Base-by-base conservation (phyloP, 2,329 filamentous ascomycete genomes). In the Neofusicoccum sp. region DNA sequence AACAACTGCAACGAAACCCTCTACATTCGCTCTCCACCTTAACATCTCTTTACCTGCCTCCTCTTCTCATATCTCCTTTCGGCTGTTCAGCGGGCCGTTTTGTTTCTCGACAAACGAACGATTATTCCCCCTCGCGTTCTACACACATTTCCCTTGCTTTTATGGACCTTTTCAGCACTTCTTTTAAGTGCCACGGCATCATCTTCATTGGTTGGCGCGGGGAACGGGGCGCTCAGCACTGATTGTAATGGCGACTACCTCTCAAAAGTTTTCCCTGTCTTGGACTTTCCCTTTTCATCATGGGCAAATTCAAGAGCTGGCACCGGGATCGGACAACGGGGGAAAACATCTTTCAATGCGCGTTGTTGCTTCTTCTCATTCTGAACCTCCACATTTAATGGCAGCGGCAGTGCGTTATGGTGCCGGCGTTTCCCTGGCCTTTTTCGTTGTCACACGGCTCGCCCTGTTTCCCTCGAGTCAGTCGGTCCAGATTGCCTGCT, bases 201-300 rank as follows among this genome's bases (percentile, higher is more conserved):
- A 43, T 20, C 36, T 33, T 16, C 34, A 41, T 54, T 36, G 43
- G 31, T 38, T 45, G 41, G 56, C 41, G 56, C 24, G 41, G 56
- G 26, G 38, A 20, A 40, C 14, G 54, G 43, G 49, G 49, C 49
- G 49, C 49, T 41, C 49, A 41, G 36, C 49, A 54, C 51, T 43
- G n/a, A 33, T 44, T 45, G 16, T 48, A 48, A 48, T 58, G 56
- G 56, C 24, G 41, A 47, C 36, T 33, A 58, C 31, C 43, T 44
- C 44, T 38, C 36, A 56, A 56, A 56, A 56, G 51, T 56, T 44
- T 44, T 40, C 36, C 41, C 24, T 38, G 12, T 47, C 26, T 20
- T 12, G 38, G 12, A 33, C 9, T 24, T 47, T 44, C 14, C 33
- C 31, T 16, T 24, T 53, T 53, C 30, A 6, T 30, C 49, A 31